Percentiles rank a stretch among this genome's conserved stretches.
These are phyloP conservation scores for Thuidium tamariscinum DNA, from an alignment of 225 moss, liverwort and hornwort genomes.

Conservation along the genomic window DNA sequence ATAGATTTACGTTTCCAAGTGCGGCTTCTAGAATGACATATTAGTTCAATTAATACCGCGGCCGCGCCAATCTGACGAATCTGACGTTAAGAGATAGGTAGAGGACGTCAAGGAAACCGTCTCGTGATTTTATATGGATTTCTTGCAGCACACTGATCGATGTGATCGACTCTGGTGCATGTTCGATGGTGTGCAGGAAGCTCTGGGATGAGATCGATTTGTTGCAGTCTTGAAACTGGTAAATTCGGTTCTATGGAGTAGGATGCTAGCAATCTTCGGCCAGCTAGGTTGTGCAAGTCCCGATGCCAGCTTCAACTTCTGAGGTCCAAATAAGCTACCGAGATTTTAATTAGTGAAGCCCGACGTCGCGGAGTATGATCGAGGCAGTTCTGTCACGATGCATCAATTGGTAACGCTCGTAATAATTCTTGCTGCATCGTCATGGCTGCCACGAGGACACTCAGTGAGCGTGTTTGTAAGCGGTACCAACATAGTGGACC, in stretches of 20 bases:
- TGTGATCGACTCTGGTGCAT: neutral
- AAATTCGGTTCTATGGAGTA: no score
- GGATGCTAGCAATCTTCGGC: neutral
- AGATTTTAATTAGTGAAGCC: neutral
- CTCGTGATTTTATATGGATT: neutral
- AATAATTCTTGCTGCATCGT: neutral
- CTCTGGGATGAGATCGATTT: neutral
- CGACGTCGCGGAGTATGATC: neutral
- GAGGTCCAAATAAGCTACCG: neutral
- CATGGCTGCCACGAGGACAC: neutral
- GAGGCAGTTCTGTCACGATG: neutral
- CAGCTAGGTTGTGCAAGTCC: neutral
- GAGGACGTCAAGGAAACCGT: neutral
- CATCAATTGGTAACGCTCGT: neutral
- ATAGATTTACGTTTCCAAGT: neutral
- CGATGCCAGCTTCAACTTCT: neutral
- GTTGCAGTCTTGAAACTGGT: neutral
- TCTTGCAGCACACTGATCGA: neutral
- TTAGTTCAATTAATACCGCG: neutral
- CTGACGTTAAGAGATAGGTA: neutral
- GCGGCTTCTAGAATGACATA: neutral
- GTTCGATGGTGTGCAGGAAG: neutral
- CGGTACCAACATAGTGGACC: neutral
- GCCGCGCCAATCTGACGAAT: neutral
- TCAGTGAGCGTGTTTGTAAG: neutral